Evolutionary conservation across 805 yeast genomes (phyloP), one percentile per base, ranked within the genome.

Genomic region (Millerozyma miso): DNA sequence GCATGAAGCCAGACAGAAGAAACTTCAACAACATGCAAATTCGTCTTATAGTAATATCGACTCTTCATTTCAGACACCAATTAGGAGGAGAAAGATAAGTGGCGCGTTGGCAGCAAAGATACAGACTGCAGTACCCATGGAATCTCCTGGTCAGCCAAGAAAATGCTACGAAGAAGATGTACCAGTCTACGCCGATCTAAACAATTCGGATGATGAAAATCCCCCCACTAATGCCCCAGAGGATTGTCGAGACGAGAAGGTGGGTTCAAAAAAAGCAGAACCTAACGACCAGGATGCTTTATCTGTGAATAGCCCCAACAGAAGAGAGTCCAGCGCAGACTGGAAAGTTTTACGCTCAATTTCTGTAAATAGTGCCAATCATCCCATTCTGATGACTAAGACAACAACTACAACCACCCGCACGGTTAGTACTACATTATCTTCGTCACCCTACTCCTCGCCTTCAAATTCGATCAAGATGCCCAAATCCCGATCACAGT

Each of bases 101-200:
- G 85, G 90, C 3, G 81, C 87, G 0, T 78, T 80, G 43, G 79
- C 85, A 31, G 77, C 82, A 40, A 80, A 83, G 52, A 76, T 79
- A 26, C 85, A 78, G 54, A 77, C 81, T 32, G 93, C 93, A 0
- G 89, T 93, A 15, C 99, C 98, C 4, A 77, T 78, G 50, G 88
- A 88, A 39, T 88, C 97, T 2, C 99, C 99, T 0, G 99, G 98
- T 1, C 99, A 93, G 64, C 99, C 99, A 33, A 78, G 97, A 57
- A 91, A 91, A 55, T 67, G 67, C 50, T 62, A 67, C 31, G 68
- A 73, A 3, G 44, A 71, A 51, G 59, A 77, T 56, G 56, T 65
- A 8, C 56, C 59, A 33, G 14, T 32, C 7, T 10, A 23, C 10
- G 29, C 29, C 6, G 17, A 32, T 13, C 7, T 15, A 32, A 70